Percentiles rank a stretch among this genome's conserved stretches.
Conservation (phyloP, 2,329 filamentous ascomycete species). For the Cordyceps cicadae region DNA sequence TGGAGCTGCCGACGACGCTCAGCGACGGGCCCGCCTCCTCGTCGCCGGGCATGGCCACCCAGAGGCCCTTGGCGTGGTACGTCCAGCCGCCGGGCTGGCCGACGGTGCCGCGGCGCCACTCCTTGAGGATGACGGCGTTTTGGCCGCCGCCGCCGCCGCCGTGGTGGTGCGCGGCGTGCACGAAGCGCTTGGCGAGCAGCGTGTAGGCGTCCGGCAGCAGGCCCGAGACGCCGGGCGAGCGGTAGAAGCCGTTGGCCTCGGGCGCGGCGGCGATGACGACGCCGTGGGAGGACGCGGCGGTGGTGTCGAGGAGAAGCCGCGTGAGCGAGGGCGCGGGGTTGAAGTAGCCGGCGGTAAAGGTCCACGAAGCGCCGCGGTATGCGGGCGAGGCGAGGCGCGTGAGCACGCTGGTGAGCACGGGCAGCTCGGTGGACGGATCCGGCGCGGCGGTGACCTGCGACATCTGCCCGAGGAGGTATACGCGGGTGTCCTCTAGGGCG, state of each 20-base stretch:
- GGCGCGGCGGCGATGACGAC: slow-evolving; percentile 89
- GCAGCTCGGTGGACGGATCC: slow-evolving; percentile 81
- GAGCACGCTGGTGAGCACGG: slow-evolving; percentile 68
- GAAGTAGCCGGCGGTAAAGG: slow-evolving; percentile 97
- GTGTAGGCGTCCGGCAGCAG: slow-evolving; percentile 91
- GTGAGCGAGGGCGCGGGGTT: slow-evolving; percentile 86
- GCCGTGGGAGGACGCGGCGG: slow-evolving; percentile 59
- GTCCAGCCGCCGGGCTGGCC: slow-evolving; percentile 84
- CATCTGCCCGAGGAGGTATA: slow-evolving; percentile 84
- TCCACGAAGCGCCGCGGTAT: slow-evolving; percentile 71
- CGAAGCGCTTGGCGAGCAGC: slow-evolving; percentile 72
- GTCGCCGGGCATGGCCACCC: slow-evolving; percentile 67
- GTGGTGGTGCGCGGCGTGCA: slow-evolving; percentile 48
- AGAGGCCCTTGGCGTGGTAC: slow-evolving; percentile 94
- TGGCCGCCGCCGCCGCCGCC: slow-evolving; percentile 40
- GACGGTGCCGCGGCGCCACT: slow-evolving; percentile 80
- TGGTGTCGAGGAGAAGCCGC: slow-evolving; percentile 61
- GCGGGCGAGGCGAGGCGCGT: slow-evolving; percentile 54
- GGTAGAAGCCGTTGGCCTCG: slow-evolving; percentile 91
- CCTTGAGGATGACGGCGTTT: slow-evolving; percentile 60
- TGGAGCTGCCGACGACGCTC: slow-evolving; percentile 81
- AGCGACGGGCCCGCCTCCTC: slow-evolving; percentile 55
- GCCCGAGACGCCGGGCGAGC: slow-evolving; percentile 77
- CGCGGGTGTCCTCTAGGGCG: slow-evolving; percentile 50
- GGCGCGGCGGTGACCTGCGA: slow-evolving; percentile 74